phyloP scores from a whole-genome alignment of 768 basidiomycete genomes.

The Russula sp. region DNA sequence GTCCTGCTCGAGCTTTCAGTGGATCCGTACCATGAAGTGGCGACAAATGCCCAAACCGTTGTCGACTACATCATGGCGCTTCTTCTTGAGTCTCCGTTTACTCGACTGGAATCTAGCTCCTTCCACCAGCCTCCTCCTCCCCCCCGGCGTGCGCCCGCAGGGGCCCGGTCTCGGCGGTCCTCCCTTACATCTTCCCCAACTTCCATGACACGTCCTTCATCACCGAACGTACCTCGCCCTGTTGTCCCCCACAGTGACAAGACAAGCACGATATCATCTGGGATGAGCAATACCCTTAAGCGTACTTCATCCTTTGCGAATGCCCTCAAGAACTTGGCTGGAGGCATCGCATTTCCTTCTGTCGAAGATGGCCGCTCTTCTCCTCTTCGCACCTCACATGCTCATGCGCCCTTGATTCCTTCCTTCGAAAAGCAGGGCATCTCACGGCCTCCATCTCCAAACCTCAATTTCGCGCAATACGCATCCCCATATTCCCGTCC shows the following conservation, averaged over 20 bases:
- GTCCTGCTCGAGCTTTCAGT: slow-evolving; percentile 84
- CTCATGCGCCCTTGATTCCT: slow-evolving; percentile 23
- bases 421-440: slow-evolving; percentile 32
- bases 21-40: slow-evolving; percentile 91
- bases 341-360: slow-evolving; percentile 63
- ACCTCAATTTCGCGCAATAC: slow-evolving; percentile 70
- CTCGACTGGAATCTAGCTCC: slow-evolving; percentile 59
- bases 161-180: slow-evolving; percentile 36
- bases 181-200: slow-evolving; percentile 45
- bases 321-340: slow-evolving; percentile 60
- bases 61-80: slow-evolving; percentile 90
- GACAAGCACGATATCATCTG: slow-evolving; percentile 50
- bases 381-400: slow-evolving; percentile 29
- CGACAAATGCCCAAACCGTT: slow-evolving; percentile 82
- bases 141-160: slow-evolving; percentile 27
- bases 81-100: slow-evolving; percentile 84
- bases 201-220: slow-evolving; percentile 35
- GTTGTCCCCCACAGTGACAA: slow-evolving; percentile 50
- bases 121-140: slow-evolving; percentile 48
- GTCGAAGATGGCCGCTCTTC: slow-evolving; percentile 45
- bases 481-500: slow-evolving; percentile 66
- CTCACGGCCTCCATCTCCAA: slow-evolving; percentile 73
- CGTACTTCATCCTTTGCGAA: slow-evolving; percentile 79
- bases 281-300: slow-evolving; percentile 60
- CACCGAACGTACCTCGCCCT: slow-evolving; percentile 44